Evolutionary conservation across 805 yeast species (phyloP), one percentile per base, ranked within the genome.

Genomic region (Yarrowia bubula): DNA sequence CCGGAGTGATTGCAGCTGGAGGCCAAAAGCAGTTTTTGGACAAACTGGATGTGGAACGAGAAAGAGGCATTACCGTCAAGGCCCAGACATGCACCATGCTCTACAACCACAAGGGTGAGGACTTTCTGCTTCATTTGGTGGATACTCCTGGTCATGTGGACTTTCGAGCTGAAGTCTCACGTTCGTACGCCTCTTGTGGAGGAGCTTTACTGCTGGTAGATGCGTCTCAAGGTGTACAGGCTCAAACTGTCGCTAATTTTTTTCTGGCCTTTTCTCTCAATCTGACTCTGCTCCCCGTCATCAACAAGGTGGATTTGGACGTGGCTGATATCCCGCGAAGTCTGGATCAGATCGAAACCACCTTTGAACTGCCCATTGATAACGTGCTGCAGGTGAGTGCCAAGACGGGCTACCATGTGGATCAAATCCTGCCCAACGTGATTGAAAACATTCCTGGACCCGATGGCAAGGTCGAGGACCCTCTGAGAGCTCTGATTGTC

Each of bases 141-240:
- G 99, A 93, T 75, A 93, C 98, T 0, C 99, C 99, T 0, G 99
- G 99, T 0, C 99, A 93, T 74, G 98, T 95, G 37, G 99, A 93
- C 75, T 93, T 93, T 75, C 80, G 97, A 64, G 88, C 95, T 8
- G 99, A 93, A 71, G 99, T 93, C 1, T 86, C 96, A 4, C 78
- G 98, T 70, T 90, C 97, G 8, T 92, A 92, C 76, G 98, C 98
- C 1, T 89, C 97, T 0, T 95, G 98, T 78, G 96, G 92, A 41
- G 98, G 98, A 13, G 98, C 98, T 0, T 77, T 93, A 44, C 75
- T 93, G 44, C 76, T 93, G 22, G 96, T 93, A 1, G 99, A 95
- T 78, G 98, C 98, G 1, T 83, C 93, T 1, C 98, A 95, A 72
- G 98, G 98, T 61, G 92, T 93, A 3, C 98, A 92, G 75, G 98